Base-by-base conservation (phyloP, 2,329 filamentous ascomycete genomes). In the Cordyceps tenuipes region DNA sequence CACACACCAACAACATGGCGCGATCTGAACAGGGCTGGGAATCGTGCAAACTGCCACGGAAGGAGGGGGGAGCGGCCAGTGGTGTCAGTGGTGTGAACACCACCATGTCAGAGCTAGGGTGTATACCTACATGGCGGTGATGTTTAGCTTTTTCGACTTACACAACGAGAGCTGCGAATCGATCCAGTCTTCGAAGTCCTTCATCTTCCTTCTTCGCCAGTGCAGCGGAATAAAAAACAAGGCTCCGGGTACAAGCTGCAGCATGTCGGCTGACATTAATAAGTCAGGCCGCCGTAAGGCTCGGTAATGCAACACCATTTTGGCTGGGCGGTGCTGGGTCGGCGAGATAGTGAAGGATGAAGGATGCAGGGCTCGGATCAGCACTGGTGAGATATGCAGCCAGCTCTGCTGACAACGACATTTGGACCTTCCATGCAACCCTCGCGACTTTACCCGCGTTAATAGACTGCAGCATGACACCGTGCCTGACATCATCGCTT, bases 11-110 rank as follows among this genome's bases (percentile, higher is more conserved):
- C 46, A 57, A 34, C 36, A 23, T 21, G 19, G 19, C 9, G 36
- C 56, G 46, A 59, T 59, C 56, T 58, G 39, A 44, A 21, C 26
- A 58, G 23, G 48, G 47, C 56, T 17, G 48, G 47, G 47, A 51
- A 58, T 58, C 56, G 56, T 23, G 48, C 48, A 51, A 44, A 52
- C 26, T 46, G 12, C 29, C 29, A 29, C 3, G 29, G 47, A 39
- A 36, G 56, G 56, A 46, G 56, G 36, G 56, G 50, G 39, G 39
- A 17, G 36, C 8, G n/a, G 26, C 36, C 21, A 6, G 23, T 58
- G 56, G 56, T 52, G 56, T 58, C 21, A 6, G 23, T 58, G 56
- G 56, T 52, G 56, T 58, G n/a, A 19, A 58, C 56, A 58, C 56
- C 56, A 58, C 17, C 47, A 58, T 36, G 56, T 36, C n/a, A n/a